Percentiles rank a stretch among this genome's conserved stretches.
Conservation (phyloP, 164 flowering plant species). For the Berberis vulgaris region DNA sequence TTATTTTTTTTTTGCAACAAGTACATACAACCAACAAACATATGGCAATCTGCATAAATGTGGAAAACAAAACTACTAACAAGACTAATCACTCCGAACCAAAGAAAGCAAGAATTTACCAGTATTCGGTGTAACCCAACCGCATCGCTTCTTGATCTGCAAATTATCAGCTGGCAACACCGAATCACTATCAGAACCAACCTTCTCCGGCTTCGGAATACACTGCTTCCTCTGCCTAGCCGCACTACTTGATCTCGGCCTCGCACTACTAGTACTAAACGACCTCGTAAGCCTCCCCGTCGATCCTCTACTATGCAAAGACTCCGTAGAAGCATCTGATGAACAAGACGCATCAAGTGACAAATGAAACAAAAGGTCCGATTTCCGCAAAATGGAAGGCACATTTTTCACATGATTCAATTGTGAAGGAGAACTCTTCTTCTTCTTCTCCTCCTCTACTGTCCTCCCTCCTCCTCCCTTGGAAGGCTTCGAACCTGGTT, state of each 20-base stretch:
- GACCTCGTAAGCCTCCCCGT: constrained; percentile 38
- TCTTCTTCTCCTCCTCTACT: constrained; percentile 12
- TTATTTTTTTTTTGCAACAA: neutral
- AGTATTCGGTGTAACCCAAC: constrained; percentile 73
- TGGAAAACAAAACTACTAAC: neutral
- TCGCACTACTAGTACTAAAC: constrained; percentile 2
- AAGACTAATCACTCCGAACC: neutral
- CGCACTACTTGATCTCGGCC: no score
- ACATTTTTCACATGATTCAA: neutral
- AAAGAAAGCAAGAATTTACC: constrained; percentile 29
- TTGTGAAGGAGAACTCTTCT: constrained; percentile 20
- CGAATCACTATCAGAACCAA: constrained; percentile 14
- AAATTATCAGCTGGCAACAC: constrained; percentile 16
- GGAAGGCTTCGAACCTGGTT: constrained; percentile 33
- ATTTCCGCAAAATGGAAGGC: constrained; percentile 31
- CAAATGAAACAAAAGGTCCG: constrained; percentile 26
- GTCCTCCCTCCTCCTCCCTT: constrained; percentile 32
- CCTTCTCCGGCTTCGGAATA: constrained; percentile 22
- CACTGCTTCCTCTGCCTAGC: constrained; percentile 29
- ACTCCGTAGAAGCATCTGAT: constrained; percentile 61
- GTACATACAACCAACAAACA: neutral
- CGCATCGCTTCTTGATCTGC: constrained; percentile 48
- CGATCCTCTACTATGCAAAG: constrained; percentile 50
- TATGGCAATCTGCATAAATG: neutral
- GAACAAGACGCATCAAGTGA: constrained; percentile 61